Conservation (phyloP, 805 yeast genomes). For the Saccharomycopsis microspora region DNA sequence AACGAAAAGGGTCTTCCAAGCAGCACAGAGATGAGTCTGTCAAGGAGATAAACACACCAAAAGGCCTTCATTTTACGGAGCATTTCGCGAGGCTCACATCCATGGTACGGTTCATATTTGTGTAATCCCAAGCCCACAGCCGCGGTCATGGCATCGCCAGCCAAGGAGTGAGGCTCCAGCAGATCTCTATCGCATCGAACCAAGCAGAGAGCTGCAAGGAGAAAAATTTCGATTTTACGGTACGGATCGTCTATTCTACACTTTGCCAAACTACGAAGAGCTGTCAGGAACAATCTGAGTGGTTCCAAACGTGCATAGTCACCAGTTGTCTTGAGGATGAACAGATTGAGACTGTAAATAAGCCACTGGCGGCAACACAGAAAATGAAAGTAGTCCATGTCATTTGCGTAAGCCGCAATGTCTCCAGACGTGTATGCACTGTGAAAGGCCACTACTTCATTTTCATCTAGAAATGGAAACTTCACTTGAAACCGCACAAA, state of each 20-base stretch:
- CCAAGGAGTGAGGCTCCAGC: slow-evolving; percentile 38
- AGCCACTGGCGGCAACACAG: slow-evolving; percentile 46
- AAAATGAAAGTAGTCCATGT: slow-evolving; percentile 36
- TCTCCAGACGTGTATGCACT: slow-evolving; percentile 32
- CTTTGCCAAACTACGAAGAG: slow-evolving; percentile 42
- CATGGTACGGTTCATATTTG: slow-evolving; percentile 25
- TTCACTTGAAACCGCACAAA: slow-evolving; percentile 45
- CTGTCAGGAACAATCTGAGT: slow-evolving; percentile 44
- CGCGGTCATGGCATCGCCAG: slow-evolving; percentile 39
- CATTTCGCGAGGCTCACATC: slow-evolving; percentile 19
- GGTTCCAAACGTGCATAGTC: slow-evolving; percentile 45
- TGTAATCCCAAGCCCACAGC: slow-evolving; percentile 29
- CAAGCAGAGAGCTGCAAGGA: slow-evolving; percentile 41
- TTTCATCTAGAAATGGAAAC: slow-evolving; percentile 43
- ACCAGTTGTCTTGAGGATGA: slow-evolving; percentile 44
- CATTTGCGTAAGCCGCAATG: slow-evolving; percentile 24
- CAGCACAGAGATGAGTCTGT: slow-evolving; percentile 49
- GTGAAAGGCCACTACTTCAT: slow-evolving; percentile 39
- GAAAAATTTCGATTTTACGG: slow-evolving; percentile 37
- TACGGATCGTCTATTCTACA: slow-evolving; percentile 26
- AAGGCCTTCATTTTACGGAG: slow-evolving; percentile 41
- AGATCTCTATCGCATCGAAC: slow-evolving; percentile 54
- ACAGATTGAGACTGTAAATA: slow-evolving; percentile 39
- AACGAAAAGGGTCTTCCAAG: slow-evolving; percentile 47
- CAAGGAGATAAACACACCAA: slow-evolving; percentile 56